Evolutionary conservation across 192 early-diverging fungal genomes (phyloP), one percentile per base, ranked within the genome.

Genomic region (Spinellus fusiger): DNA sequence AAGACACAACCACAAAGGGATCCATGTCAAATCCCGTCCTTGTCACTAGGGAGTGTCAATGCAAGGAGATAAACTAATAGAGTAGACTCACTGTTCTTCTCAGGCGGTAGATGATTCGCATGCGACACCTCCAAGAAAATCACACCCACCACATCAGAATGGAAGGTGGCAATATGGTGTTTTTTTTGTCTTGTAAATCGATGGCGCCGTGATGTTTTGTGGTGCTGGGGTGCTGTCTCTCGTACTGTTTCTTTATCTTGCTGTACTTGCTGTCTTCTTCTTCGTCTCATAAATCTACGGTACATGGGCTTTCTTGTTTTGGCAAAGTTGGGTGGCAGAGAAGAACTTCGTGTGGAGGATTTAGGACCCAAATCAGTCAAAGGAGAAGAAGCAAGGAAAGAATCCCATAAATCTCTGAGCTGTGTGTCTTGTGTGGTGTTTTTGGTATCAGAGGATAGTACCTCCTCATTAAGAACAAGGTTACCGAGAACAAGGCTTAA

Each of bases 1-100:
- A 89, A 8, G 86, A 83, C 13, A 91, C 76, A 37, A 90, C 73
- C 1, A 87, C 88, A 75, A 90, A 93, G 0, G 91, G 89, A 69
- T 93, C 90, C 79, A 89, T 91, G 64, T 91, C 84, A 64, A 84
- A 89, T 6, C 83, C 76, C 0, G 80, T 81, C n/a, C 79, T 64
- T 3, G 80, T 75, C 10, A 70, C 71, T 73, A 63, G 25, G 37
- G 55, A 27, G 3, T 50, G n/a, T n/a, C n/a, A n/a, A n/a, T n/a
- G n/a, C n/a, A n/a, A n/a, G n/a, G n/a, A n/a, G n/a, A n/a, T n/a
- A n/a, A 16, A 40, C 18, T 62, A 37, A 2, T 67, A 25, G 2
- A 23, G 23, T 5, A 57, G 13, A 7, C 26, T 64, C 59, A 73
- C 74, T 61, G 48, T 73, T 76, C 28, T 37, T 62, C 38, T 65